Base-by-base conservation (phyloP, 176 grass and related monocot genomes). In the Otatea glauca region DNA sequence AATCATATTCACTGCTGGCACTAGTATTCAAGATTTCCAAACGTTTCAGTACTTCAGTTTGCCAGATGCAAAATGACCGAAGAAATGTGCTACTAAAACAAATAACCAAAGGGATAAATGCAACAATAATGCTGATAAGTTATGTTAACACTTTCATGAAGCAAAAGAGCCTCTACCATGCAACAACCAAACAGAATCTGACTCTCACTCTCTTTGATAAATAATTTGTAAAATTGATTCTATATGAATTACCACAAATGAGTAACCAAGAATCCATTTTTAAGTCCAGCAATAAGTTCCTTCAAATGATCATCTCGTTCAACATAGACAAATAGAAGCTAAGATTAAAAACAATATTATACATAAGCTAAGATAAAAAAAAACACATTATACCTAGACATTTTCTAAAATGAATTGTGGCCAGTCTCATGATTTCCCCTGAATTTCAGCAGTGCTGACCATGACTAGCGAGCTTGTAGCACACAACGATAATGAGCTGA, bases 21-120 rank as follows among this genome's bases (percentile, higher is more conserved):
- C 34, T 64, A 48, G 65, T 70, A 49, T 75, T 86, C 97, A 45
- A 53, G 7, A 63, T 73, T 67, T 75, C 34, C 35, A 38, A 74
- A 70, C 20, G 63, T 43, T 70, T 45, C 14, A 50, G 11, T 72
- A 67, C 5, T 78, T 88, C 25, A 75, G 39, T 71, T 81, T 17
- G 18, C 16, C 56, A 69, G 45, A 84, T 58, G 21, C 18, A 53
- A 44, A 70, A 42, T 63, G 12, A 62, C 12, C 37, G 50, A 55
- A 35, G 15, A 67, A 67, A 65, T 16, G 14, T 20, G 47, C 34
- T 20, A 58, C 72, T 70, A 4, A n/a, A 82, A 67, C 81, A 42
- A 3, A 56, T 43, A 18, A 16, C n/a, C 14, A 23, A 43, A 48
- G 3, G 25, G 34, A 10, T 23, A 84, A 55, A 73, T 77, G 16